These are phyloP conservation scores for Viola pubescens DNA, from an alignment of 441 rosid species.

Conservation along the genomic window DNA sequence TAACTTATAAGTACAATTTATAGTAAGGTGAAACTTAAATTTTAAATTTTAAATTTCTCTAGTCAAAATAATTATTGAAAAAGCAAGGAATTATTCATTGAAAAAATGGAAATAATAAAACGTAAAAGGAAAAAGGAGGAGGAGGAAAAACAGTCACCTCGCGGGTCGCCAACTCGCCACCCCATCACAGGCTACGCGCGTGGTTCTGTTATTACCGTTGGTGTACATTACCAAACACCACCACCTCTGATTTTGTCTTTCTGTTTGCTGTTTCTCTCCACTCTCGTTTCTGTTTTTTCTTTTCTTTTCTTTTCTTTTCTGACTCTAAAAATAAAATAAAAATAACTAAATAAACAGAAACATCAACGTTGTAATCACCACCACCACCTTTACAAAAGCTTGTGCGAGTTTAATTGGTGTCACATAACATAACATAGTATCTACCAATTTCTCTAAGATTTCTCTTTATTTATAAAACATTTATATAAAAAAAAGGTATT, in stretches of 20 bases:
- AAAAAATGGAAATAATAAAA: too few species aligned
- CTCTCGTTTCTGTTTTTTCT: background rate
- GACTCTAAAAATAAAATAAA: too few species aligned
- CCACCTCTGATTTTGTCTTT: conserved; percentile 9
- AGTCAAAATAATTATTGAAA: too few species aligned
- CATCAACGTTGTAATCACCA: conserved; percentile 12
- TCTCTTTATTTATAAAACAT: background rate
- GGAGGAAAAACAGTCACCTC: conserved; percentile 3
- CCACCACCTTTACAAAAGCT: conserved; percentile 19
- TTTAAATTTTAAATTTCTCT: too few species aligned
- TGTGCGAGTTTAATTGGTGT: too few species aligned
- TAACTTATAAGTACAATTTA: too few species aligned
- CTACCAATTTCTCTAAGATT: too few species aligned
- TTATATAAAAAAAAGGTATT: background rate
- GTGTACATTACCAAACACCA: conserved; percentile 4
- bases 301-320: too few species aligned
- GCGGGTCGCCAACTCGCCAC: background rate
- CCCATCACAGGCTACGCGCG: conserved; percentile 15
- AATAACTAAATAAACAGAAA: background rate
- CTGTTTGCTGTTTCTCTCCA: background rate
- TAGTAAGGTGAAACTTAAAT: too few species aligned
- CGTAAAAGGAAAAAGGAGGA: too few species aligned
- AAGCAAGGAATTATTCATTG: too few species aligned
- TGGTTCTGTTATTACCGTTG: conserved; percentile 40
- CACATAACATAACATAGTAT: too few species aligned